Conservation (phyloP, 1,284 basidiomycete species). For the Abortiporus biennis region DNA sequence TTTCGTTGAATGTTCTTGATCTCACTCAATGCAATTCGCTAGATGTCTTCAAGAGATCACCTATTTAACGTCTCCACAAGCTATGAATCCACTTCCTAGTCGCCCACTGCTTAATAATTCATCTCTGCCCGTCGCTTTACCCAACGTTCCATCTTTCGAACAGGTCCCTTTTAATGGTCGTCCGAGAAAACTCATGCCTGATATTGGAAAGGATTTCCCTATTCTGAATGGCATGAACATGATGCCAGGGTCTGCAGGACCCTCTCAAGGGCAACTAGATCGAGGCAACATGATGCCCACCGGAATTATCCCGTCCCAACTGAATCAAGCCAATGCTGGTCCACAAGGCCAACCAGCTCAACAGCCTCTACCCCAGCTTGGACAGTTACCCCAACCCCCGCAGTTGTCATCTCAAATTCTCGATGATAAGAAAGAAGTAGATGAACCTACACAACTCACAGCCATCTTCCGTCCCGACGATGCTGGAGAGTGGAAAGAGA, state of each 20-base stretch:
- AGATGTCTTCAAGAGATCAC: constrained; percentile 97
- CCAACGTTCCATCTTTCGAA: constrained; percentile 69
- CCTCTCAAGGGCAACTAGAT: constrained; percentile 43
- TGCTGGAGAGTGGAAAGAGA: constrained; percentile 84
- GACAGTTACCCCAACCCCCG: constrained; percentile 14
- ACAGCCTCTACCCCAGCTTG: constrained; percentile 16
- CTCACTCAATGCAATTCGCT: constrained; percentile 2
- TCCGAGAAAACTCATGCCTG: constrained; percentile 74
- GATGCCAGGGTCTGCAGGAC: constrained; percentile 44
- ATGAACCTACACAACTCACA: constrained; percentile 56
- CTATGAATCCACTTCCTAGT: constrained; percentile 93
- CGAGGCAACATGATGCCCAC: constrained; percentile 40
- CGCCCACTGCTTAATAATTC: constrained; percentile 69
- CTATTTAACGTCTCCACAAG: constrained; percentile 93
- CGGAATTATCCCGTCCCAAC: constrained; percentile 29
- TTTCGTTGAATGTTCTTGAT: constrained; percentile 1
- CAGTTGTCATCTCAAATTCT: constrained; percentile 30
- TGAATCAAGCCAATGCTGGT: constrained; percentile 27
- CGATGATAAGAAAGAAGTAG: constrained; percentile 41
- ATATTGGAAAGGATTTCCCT: constrained; percentile 66
- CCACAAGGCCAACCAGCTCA: constrained; percentile 21
- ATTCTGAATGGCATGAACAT: constrained; percentile 53
- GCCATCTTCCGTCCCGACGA: constrained; percentile 86
- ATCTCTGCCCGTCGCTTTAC: constrained; percentile 56
- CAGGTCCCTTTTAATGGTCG: constrained; percentile 68